Evolutionary conservation across 176 grass and related monocot species (phyloP).

Genomic region (Aegilops sharonensis): DNA sequence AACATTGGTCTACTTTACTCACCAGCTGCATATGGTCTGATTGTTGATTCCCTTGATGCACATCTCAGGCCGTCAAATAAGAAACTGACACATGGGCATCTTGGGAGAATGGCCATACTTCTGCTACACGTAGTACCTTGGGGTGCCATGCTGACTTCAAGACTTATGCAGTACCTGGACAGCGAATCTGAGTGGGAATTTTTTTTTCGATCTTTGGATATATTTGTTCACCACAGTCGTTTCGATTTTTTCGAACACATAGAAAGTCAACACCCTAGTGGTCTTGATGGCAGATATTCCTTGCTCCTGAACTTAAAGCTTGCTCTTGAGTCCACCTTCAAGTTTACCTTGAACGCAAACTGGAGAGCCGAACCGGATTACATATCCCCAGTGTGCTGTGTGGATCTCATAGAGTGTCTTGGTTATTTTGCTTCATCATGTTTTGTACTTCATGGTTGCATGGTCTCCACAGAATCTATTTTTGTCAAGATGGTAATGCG

Average conservation of each 20-base stretch:
- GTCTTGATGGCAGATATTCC: conserved; percentile 22
- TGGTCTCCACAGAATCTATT: conserved; percentile 47
- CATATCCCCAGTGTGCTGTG: conserved; percentile 46
- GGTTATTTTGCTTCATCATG: conserved; percentile 41
- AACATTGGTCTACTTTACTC: conserved; percentile 34
- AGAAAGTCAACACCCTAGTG: neutral
- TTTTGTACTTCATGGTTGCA: neutral
- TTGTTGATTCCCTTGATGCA: conserved; percentile 32
- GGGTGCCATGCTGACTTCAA: neutral
- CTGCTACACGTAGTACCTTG: conserved; percentile 35
- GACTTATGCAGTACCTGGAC: conserved; percentile 23
- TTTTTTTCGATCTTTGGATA: conserved; percentile 45
- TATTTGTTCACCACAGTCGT: conserved; percentile 11
- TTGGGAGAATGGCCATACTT: conserved; percentile 46
- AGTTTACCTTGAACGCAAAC: conserved; percentile 9
- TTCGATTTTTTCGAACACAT: too few species aligned
- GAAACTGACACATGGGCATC: conserved; percentile 45
- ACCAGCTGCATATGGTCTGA: conserved; percentile 17
- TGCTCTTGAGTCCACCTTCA: conserved; percentile 27
- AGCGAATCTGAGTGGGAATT: conserved; percentile 35
- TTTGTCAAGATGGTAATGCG: neutral
- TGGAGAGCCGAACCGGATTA: conserved; percentile 34
- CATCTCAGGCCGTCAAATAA: neutral
- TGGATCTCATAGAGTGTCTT: conserved; percentile 62
- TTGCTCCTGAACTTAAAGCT: conserved; percentile 32